Conservation (phyloP, 2,329 filamentous ascomycete genomes). For the Neofusicoccum cordaticola region DNA sequence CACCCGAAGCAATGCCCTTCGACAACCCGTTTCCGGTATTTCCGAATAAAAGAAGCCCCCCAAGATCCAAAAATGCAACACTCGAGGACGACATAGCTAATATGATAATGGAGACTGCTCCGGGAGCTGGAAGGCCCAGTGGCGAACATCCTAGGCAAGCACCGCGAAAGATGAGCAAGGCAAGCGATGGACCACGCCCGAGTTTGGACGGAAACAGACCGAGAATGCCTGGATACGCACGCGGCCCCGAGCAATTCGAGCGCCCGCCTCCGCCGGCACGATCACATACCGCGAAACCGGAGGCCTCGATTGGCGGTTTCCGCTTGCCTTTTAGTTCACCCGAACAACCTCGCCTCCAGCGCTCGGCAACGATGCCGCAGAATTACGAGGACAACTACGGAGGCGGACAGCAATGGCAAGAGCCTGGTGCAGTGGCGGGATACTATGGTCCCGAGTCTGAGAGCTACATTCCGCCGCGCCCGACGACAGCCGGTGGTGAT, state of each 20-base stretch:
- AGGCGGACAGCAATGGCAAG: slow-evolving; percentile 29
- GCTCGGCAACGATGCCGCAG: slow-evolving; percentile 39
- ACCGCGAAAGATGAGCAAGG: slow-evolving; percentile 16
- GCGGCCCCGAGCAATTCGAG: slow-evolving; percentile 21
- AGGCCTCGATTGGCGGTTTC: slow-evolving; percentile 6
- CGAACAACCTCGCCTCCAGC: slow-evolving; percentile 23
- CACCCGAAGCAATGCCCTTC: slow-evolving; percentile 28
- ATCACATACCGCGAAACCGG: slow-evolving; percentile 11
- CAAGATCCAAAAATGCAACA: slow-evolving; percentile 24
- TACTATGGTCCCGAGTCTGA: slow-evolving; percentile 38
- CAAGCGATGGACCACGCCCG: slow-evolving; percentile 11
- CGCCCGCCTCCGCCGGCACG: slow-evolving; percentile 16
- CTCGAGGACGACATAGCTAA: slow-evolving; percentile 36
- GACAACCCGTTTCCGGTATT: slow-evolving; percentile 52
- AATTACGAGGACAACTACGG: slow-evolving; percentile 24
- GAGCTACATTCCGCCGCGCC: slow-evolving; percentile 34
- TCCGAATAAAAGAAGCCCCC: slow-evolving; percentile 30
- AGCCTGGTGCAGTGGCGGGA: slow-evolving; percentile 32
- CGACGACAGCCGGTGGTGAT: slow-evolving; percentile 33
- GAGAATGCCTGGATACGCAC: background rate
- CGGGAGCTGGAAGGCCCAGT: background rate
- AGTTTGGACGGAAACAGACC: slow-evolving; percentile 7
- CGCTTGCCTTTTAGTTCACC: slow-evolving; percentile 15
- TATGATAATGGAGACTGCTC: slow-evolving; percentile 28
- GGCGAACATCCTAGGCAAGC: slow-evolving; percentile 12